Evolutionary conservation across 176 grass and related monocot species (phyloP).

Genomic region (Luzula sylvatica): DNA sequence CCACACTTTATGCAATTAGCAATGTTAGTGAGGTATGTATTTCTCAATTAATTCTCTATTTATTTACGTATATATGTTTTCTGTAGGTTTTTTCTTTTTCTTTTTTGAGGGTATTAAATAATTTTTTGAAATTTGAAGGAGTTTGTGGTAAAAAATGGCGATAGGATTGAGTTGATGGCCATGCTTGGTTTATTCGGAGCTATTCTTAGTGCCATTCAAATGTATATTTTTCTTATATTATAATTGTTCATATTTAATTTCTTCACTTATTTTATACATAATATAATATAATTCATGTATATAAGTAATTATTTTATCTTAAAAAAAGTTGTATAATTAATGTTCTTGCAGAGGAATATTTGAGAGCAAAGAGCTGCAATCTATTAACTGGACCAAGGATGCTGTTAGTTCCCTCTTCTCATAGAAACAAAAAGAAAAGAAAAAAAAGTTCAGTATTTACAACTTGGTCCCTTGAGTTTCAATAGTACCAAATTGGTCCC

Average conservation of each 20-base stretch:
- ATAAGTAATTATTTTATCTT: no score
- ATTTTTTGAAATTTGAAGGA: slow-evolving; percentile 32
- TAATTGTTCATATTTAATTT: neutral
- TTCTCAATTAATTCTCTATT: neutral
- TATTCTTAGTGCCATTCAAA: slow-evolving; percentile 48
- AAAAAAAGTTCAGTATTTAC: neutral
- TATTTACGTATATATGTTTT: neutral
- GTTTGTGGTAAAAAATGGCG: slow-evolving; percentile 43
- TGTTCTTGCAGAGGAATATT: slow-evolving; percentile 45
- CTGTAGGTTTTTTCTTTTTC: neutral
- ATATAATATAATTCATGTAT: no score
- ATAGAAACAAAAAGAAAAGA: no score
- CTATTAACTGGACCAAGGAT: slow-evolving; percentile 44
- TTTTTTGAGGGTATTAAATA: neutral
- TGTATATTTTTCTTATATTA: slow-evolving; percentile 29
- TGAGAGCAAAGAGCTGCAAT: slow-evolving; percentile 46
- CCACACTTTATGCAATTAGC: slow-evolving; percentile 59
- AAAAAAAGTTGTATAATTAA: no score
- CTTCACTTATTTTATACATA: no score
- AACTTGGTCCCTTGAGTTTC: neutral
- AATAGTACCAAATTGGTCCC: neutral
- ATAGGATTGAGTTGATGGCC: slow-evolving; percentile 60
- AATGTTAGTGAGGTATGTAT: slow-evolving; percentile 60
- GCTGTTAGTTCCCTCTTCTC: slow-evolving; percentile 30
- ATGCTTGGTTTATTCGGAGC: slow-evolving; percentile 63